phyloP scores from a whole-genome alignment of 1,284 basidiomycete genomes.

The Cutaneotrichosporon curvatum region DNA sequence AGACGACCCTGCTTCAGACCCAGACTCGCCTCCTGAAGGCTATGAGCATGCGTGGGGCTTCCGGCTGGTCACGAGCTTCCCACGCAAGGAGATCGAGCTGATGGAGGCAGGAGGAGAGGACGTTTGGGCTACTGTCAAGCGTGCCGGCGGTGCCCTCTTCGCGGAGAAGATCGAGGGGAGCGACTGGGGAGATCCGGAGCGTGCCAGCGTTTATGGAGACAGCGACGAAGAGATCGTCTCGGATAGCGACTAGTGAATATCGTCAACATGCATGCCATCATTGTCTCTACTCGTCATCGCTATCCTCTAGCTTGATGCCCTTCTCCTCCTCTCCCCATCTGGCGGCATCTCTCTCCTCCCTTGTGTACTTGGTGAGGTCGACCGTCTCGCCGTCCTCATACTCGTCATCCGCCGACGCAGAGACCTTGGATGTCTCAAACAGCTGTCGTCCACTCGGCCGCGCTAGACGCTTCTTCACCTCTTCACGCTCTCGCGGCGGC shows the following conservation, averaged over 20 bases:
- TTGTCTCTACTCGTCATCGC: slow-evolving; percentile 12
- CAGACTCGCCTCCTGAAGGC: slow-evolving; percentile 31
- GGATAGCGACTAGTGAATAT: slow-evolving; percentile 2
- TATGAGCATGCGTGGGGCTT: slow-evolving; percentile 31
- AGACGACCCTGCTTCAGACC: slow-evolving; percentile 21
- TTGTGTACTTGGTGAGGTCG: slow-evolving; percentile 77
- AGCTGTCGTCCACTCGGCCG: slow-evolving; percentile 75
- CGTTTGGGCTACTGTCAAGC: slow-evolving; percentile 36
- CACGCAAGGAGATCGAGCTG: slow-evolving; percentile 32
- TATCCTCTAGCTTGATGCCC: slow-evolving; percentile 9
- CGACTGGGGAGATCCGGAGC: slow-evolving; percentile 27
- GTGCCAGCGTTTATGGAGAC: slow-evolving; percentile 11
- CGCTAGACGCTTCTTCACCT: slow-evolving; percentile 60
- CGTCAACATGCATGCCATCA: slow-evolving; percentile 2
- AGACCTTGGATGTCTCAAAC: slow-evolving; percentile 70
- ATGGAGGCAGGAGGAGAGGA: slow-evolving; percentile 26
- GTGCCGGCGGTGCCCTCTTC: slow-evolving; percentile 40
- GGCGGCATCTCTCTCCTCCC: slow-evolving; percentile 55
- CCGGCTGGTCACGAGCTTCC: slow-evolving; percentile 38
- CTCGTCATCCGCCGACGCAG: slow-evolving; percentile 62
- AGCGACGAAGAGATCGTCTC: slow-evolving; percentile 22
- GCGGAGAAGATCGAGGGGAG: slow-evolving; percentile 37
- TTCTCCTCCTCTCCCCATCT: slow-evolving; percentile 55
- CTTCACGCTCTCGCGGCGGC: slow-evolving; percentile 80
- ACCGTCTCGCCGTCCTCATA: slow-evolving; percentile 77